A percentile compares a stretch with the other conserved stretches of the same genome.
These are phyloP conservation scores for Malassezia restricta DNA, from an alignment of 1,284 basidiomycete species.

Conservation along the genomic window DNA sequence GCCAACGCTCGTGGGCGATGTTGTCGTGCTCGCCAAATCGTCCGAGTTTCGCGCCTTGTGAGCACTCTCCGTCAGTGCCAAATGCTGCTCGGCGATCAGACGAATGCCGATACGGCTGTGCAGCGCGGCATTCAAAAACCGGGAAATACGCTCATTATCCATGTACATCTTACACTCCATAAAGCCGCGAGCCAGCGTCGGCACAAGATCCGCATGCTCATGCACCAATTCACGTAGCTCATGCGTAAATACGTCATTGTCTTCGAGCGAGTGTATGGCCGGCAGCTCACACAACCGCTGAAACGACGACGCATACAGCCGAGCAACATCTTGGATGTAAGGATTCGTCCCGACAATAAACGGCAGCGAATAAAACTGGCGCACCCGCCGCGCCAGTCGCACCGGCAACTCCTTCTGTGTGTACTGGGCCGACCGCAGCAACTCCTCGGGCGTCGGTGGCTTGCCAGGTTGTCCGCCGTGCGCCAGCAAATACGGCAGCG, in stretches of 20 bases:
- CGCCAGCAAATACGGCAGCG: constrained; percentile 32
- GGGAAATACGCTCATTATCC: constrained; percentile 61
- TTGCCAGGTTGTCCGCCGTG: constrained; percentile 31
- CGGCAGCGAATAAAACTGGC: constrained; percentile 42
- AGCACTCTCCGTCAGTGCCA: constrained; percentile 52
- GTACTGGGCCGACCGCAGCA: constrained; percentile 35
- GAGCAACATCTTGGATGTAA: constrained; percentile 62
- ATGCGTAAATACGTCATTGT: constrained; percentile 60
- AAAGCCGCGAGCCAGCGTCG: constrained; percentile 77
- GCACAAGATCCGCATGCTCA: constrained; percentile 72
- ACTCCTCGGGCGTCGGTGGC: constrained; percentile 26
- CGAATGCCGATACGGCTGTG: constrained; percentile 75
- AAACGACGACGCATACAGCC: constrained; percentile 65
- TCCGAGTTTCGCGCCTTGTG: constrained; percentile 2
- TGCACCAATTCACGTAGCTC: constrained; percentile 62
- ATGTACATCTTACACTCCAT: constrained; percentile 75
- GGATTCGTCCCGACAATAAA: constrained; percentile 78
- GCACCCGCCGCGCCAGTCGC: constrained; percentile 38
- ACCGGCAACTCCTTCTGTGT: constrained; percentile 41
- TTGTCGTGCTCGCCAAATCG: not conserved
- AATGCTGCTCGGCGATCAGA: constrained; percentile 81
- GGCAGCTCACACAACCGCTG: constrained; percentile 60
- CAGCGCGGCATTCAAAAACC: constrained; percentile 72
- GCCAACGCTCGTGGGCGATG: constrained; percentile 28
- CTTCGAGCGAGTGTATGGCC: constrained; percentile 54